Evolutionary conservation across 2,329 filamentous ascomycete species (phyloP), one percentile per base, ranked within the genome.

Genomic region (Graphium sp.): DNA sequence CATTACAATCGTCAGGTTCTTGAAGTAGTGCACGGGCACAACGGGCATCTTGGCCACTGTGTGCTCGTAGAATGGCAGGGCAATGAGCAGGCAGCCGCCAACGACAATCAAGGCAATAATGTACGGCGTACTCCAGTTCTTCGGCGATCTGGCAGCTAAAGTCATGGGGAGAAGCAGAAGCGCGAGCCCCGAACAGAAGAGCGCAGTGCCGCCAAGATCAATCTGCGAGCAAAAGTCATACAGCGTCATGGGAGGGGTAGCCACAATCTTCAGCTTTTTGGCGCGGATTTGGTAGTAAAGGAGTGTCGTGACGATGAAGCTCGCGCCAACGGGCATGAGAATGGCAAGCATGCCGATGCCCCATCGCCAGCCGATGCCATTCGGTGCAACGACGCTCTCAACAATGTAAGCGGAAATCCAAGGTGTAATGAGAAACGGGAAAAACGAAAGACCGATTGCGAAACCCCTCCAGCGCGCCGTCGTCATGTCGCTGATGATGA

Each of bases 81-180:
- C 18, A n/a, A 49, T 37, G 11, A 52, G 38, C 6, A 45, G 7
- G 8, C 47, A 33, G 21, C 38, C 38, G 24, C 40, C 40, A 3
- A 42, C 22, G 10, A 42, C 38, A 15, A 44, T 24, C 37, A 43
- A 41, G 12, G 35, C 35, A 29, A 45, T 42, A 29, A 50, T 47
- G 24, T 42, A 44, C 4, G 37, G 33, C 18, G 45, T 48, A 18
- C 30, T 24, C 52, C 53, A 56, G 5, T 43, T 41, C 5, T 45
- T 42, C 3, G 43, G 39, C n/a, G 47, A 42, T 5, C 42, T 39
- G 23, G 45, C 39, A 3, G 47, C 46, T 7, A 80, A 52, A 2
- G 60, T 73, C 40, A 80, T 65, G 3, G 75, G 72, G 4, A 80
- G 56, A 13, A 79, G 50, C 37, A 80, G 66, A 9, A 75, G 48